Base-by-base conservation (phyloP, 495 filamentous ascomycete genomes). In the Podospora anserina region DNA sequence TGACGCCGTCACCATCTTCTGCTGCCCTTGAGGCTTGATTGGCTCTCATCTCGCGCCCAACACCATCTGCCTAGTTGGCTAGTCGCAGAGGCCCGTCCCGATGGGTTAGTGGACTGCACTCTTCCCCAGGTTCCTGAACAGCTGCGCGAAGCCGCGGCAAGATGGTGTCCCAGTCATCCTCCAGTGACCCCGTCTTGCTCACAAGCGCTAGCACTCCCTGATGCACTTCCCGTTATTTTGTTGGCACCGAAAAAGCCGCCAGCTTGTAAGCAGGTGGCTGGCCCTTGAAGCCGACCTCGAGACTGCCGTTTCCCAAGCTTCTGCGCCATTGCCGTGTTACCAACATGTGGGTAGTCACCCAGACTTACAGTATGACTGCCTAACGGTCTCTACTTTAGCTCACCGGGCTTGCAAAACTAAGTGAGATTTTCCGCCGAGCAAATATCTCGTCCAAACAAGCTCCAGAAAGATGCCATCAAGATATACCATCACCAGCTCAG, bases 51-150 rank as follows among this genome's bases (percentile, higher is more conserved):
- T 49, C 39, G 9, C 39, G 13, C 15, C 15, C 18, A 63, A 3
- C 19, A 63, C 27, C 28, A 34, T 15, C 59, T 18, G 15, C 39
- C 39, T 13, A 27, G 28, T n/a, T 32, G 49, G 27, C 27, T 49
- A 32, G 18, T 49, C 19, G 3, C 61, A 18, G 61, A 63, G 61
- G 61, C 27, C 61, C 61, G 61, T 63, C 61, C 61, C 61, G 61
- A 63, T 63, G 16, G 34, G n/a, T 32, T 39, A 26, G 61, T n/a
- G n/a, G 61, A 23, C 18, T 4, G 23, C 7, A 49, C 7, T 49
- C 5, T 49, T 13, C 13, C 13, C 39, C 39, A 9, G 13, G 6
- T 49, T 16, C 15, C 39, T 13, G 2, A 11, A 16, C 39, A 49
- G 5, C 5, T 49, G 39, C 39, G 39, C 13, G 39, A 49, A 49